These are phyloP conservation scores for Citrus reticulata DNA, from an alignment of 345 rosid genomes.

Conservation along the genomic window DNA sequence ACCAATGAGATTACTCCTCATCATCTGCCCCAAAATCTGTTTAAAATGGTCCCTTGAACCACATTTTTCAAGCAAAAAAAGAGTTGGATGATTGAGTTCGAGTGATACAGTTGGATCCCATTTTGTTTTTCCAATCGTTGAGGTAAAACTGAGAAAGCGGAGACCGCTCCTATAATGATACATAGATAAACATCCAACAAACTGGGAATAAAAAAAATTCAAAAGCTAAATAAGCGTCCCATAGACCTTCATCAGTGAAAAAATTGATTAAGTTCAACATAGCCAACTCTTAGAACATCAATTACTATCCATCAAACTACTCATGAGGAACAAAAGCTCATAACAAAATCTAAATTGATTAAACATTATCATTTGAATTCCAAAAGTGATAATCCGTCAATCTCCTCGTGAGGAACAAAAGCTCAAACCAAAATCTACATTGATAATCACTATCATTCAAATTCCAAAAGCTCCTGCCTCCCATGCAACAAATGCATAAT, in stretches of 20 bases:
- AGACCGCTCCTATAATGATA: slow-evolving; percentile 23
- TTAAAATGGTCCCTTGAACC: slow-evolving; percentile 39
- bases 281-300: background rate
- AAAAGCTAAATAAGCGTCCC: background rate
- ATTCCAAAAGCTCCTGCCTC: background rate
- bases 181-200: slow-evolving; percentile 10
- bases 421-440: background rate
- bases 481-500: background rate
- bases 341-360: background rate
- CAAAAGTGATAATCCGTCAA: background rate
- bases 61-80: slow-evolving; percentile 47
- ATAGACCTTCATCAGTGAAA: background rate
- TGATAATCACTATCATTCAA: background rate
- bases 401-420: background rate
- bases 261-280: background rate
- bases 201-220: background rate
- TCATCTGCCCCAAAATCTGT: slow-evolving; percentile 45
- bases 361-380: too few species aligned
- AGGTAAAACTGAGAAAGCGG: slow-evolving; percentile 24
- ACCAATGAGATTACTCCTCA: slow-evolving; percentile 44
- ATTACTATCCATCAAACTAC: background rate
- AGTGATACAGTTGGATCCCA: slow-evolving; percentile 54
- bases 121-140: slow-evolving; percentile 17
- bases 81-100: slow-evolving; percentile 40
- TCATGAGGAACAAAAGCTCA: background rate